Conservation (phyloP, 148 eudicot genomes). For the Fagopyrum esculentum region DNA sequence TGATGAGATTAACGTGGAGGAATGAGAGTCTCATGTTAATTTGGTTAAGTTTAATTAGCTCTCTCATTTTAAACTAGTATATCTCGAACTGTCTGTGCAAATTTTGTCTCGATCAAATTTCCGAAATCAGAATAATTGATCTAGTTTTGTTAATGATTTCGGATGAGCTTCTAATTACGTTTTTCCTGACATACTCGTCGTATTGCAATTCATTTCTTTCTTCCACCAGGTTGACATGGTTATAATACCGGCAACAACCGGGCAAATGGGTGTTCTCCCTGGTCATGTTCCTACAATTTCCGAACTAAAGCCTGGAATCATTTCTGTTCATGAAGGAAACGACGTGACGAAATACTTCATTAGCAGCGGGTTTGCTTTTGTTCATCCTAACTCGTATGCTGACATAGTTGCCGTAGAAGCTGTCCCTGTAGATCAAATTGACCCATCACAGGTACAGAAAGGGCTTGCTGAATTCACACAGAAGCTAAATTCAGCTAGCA, state of each 20-base stretch:
- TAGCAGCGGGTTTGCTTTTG: constrained; percentile 74
- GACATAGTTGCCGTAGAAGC: constrained; percentile 81
- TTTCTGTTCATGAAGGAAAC: constrained; percentile 67
- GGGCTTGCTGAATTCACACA: constrained; percentile 75
- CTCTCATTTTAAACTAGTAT: not conserved
- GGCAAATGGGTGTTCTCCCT: constrained; percentile 80
- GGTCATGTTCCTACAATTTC: constrained; percentile 70
- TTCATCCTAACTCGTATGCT: constrained; percentile 70
- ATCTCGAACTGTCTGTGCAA: not conserved
- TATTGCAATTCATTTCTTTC: not conserved
- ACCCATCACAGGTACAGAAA: constrained; percentile 64
- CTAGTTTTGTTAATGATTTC: too few relatives aligned
- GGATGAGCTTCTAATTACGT: not conserved
- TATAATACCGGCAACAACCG: constrained; percentile 66
- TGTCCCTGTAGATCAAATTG: constrained; percentile 65
- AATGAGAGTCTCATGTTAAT: not conserved
- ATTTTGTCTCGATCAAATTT: not conserved
- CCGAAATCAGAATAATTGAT: too few relatives aligned
- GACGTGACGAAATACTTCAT: constrained; percentile 60
- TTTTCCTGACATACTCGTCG: too few relatives aligned
- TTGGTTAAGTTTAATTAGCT: not conserved
- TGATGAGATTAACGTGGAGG: not conserved
- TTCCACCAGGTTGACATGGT: constrained; percentile 72
- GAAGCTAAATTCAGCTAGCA: constrained; percentile 69
- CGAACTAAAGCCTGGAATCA: constrained; percentile 68